Evolutionary conservation across 768 basidiomycete species (phyloP), one percentile per base, ranked within the genome.

Genomic region (Brasilioporus rufonigricans): DNA sequence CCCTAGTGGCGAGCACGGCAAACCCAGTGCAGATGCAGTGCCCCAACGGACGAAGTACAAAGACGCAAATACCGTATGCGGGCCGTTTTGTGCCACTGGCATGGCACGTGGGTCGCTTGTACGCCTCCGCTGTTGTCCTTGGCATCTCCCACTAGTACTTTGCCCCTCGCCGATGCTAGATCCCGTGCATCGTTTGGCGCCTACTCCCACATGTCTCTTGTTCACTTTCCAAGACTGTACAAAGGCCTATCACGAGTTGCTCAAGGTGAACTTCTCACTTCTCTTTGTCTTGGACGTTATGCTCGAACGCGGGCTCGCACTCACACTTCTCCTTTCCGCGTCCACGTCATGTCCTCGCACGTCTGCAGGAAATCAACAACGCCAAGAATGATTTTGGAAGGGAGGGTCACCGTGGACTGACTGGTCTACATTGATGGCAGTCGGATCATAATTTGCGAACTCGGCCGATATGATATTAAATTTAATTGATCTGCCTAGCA

Each of bases 141-240:
- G 32, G n/a, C n/a, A n/a, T n/a, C n/a, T n/a, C n/a, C n/a, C n/a
- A n/a, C n/a, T n/a, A n/a, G n/a, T n/a, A n/a, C n/a, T n/a, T n/a
- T n/a, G n/a, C n/a, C n/a, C n/a, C n/a, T n/a, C n/a, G 11, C 32
- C 13, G 32, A 13, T 33, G 18, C 18, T 35, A 52, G 51, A 69
- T 91, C 29, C 10, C 79, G 92, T 13, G 85, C 92, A 2, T 75
- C 85, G 2, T 90, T 90, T 59, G 91, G 91, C 13, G 83, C 89
- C 2, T 92, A 89, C 66, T 86, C 86, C 18, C 79, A 92, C 12
- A 83, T 83, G 73, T 87, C 85, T 11, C 80, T 92, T 19, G 40
- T 79, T 83, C 60, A 84, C 84, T 3, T 87, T 90, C 62, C 73
- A 81, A 62, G 90, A 92, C 61, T 89, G 88, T 66, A 86, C 88